Percentiles rank a stretch among this genome's conserved stretches.
Evolutionary conservation across 1,284 basidiomycete species (phyloP).

Genomic region (Kalmanozyma brasiliensis): DNA sequence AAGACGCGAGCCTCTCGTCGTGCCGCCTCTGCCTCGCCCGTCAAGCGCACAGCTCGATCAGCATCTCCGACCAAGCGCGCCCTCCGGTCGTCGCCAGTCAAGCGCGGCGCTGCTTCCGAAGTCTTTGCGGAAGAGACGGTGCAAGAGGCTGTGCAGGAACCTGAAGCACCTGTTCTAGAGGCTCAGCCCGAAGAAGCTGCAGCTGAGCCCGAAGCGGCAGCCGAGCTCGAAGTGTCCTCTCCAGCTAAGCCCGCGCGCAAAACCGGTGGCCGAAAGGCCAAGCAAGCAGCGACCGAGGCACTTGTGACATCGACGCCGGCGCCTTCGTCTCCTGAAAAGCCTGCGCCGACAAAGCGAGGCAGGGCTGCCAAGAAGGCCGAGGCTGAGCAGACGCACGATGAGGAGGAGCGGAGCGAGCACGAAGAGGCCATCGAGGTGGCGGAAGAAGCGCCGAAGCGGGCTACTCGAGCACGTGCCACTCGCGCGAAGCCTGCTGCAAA

Average conservation of each 20-base stretch:
- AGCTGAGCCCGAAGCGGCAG: slow-evolving; percentile 1
- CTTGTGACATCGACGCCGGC: slow-evolving; percentile 1
- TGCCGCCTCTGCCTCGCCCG: slow-evolving; percentile 21
- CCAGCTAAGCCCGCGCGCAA: slow-evolving; percentile 25
- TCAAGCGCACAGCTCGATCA: slow-evolving; percentile 19
- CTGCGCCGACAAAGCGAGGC: slow-evolving; percentile 5
- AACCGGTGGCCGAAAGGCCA: slow-evolving; percentile 24
- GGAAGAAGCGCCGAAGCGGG: slow-evolving; percentile 17
- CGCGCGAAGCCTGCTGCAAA: slow-evolving; percentile 5
- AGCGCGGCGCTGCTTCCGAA: slow-evolving; percentile 9
- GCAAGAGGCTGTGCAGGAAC: not conserved
- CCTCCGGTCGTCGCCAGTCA: slow-evolving; percentile 28
- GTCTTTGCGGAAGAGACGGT: slow-evolving; percentile 1
- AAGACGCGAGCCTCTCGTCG: slow-evolving; percentile 25
- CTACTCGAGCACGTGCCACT: slow-evolving; percentile 19
- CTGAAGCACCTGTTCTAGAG: not conserved
- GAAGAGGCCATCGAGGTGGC: not conserved
- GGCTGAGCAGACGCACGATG: not conserved
- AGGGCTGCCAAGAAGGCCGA: slow-evolving; percentile 7
- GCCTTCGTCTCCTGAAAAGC: slow-evolving; percentile 18
- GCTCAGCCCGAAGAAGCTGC: not conserved
- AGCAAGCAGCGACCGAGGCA: slow-evolving; percentile 21
- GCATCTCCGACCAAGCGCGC: slow-evolving; percentile 27
- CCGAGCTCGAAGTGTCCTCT: slow-evolving; percentile 6
- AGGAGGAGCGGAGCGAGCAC: not conserved